Percentiles rank a stretch among this genome's conserved stretches.
These are phyloP conservation scores for Alternaria consortialis DNA, from an alignment of 2,329 filamentous ascomycete species.

Conservation along the genomic window DNA sequence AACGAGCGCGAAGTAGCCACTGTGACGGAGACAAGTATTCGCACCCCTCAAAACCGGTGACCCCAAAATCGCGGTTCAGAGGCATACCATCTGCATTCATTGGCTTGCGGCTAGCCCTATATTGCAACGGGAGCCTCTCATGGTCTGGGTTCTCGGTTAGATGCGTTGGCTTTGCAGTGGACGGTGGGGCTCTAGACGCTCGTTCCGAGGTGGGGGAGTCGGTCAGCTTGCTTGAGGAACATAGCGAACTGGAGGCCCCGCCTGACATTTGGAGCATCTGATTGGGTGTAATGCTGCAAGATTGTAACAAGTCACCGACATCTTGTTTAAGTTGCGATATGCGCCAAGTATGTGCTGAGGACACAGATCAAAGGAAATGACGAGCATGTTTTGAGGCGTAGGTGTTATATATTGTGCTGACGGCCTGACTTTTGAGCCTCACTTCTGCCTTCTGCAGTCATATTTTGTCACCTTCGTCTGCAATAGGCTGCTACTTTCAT, in stretches of 20 bases:
- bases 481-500: background rate
- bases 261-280: constrained; percentile 11
- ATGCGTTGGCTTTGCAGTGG: constrained; percentile 47
- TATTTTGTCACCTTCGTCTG: constrained; percentile 5
- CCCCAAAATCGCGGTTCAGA: constrained; percentile 35
- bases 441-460: constrained; percentile 30
- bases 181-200: constrained; percentile 32
- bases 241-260: constrained; percentile 19
- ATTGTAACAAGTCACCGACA: constrained; percentile 37
- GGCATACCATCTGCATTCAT: constrained; percentile 28
- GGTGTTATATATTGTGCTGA: constrained; percentile 28
- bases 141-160: constrained; percentile 36
- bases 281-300: constrained; percentile 25
- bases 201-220: constrained; percentile 36
- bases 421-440: constrained; percentile 36
- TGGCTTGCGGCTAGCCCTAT: constrained; percentile 34
- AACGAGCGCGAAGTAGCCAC: constrained; percentile 4
- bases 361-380: constrained; percentile 21
- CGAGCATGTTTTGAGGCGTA: constrained; percentile 6
- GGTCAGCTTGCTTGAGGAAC: constrained; percentile 41
- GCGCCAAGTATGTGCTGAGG: constrained; percentile 36
- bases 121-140: constrained; percentile 28
- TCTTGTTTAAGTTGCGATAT: constrained; percentile 30
- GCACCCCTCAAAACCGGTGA: constrained; percentile 23
- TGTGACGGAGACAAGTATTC: background rate